Base-by-base conservation (phyloP, 2,329 filamentous ascomycete species). In the Penicillium sclerotigenum region DNA sequence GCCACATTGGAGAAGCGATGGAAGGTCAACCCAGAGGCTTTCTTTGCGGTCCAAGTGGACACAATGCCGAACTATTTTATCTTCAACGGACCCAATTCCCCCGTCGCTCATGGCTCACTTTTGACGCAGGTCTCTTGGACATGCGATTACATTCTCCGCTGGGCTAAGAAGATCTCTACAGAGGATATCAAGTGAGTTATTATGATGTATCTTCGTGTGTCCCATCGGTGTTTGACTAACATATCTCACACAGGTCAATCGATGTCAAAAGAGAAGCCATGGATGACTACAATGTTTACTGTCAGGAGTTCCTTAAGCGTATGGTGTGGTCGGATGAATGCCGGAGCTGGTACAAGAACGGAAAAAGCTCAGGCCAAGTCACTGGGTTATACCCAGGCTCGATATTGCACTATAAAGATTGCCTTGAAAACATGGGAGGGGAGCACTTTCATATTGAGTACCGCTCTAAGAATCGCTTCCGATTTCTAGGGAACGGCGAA, bases 21-120 rank as follows among this genome's bases (percentile, higher is more conserved):
- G 67, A 56, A 46, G 47, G 34, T 58, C 2, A 50, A 60, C 9
- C 63, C 70, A 0, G 57, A 66, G 22, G 62, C 65, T 1, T 73
- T 72, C 49, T 59, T 71, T 11, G 58, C 54, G 3, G 36, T 69
- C 8, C 56, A 58, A 10, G 60, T 56, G 14, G 43, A 47, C 5
- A 59, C 63, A 14, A 66, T 68, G 52, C 71, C 73, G 0, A 75
- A 75, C 34, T 70, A 71, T 47, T 68, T 74, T 34, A 68, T 65
- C 24, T 65, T 72, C 50, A 63, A 66, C 10, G 71, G 70, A 0
- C 71, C 70, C 1, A 65, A 64, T 36, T 62, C 57, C 8, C 68
- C 65, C 9, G 56, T 65, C 36, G 63, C 64, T 1, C 66, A 73
- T 51, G 71, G 70, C 4, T 65, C 65, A 31, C 45, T 71, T 1